phyloP scores from a whole-genome alignment of 176 grass and related monocot genomes.

The Cenchrus fungigraminus region DNA sequence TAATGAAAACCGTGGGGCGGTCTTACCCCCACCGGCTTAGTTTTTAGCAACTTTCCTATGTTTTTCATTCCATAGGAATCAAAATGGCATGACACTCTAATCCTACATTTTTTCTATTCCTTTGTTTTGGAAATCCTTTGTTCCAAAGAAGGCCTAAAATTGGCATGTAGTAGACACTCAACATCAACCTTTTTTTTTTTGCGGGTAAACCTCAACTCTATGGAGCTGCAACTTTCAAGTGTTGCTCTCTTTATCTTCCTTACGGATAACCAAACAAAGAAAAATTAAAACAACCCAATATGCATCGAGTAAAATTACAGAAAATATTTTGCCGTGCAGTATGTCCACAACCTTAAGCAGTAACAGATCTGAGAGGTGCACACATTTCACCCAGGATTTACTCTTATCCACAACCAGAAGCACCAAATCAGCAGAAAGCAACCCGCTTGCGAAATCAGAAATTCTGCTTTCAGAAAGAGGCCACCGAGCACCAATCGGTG shows the following conservation, averaged over 20 bases:
- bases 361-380: background rate
- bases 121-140: no score
- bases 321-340: background rate
- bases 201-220: background rate
- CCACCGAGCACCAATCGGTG: background rate
- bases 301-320: background rate
- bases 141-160: no score
- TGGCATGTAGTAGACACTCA: background rate
- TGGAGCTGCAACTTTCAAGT: background rate
- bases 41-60: no score
- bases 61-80: no score
- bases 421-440: constrained; percentile 9
- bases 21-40: no score
- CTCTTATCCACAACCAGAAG: constrained; percentile 28
- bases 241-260: background rate
- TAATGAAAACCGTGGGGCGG: no score
- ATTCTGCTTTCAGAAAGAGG: background rate
- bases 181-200: background rate
- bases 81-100: no score
- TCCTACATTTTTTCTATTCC: no score
- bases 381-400: background rate
- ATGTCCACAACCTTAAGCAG: constrained; percentile 10
- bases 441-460: background rate
- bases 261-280: background rate
- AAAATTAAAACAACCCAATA: background rate